These are phyloP conservation scores for Aquanectria penicillioides DNA, from an alignment of 2,329 filamentous ascomycete genomes.

Conservation along the genomic window DNA sequence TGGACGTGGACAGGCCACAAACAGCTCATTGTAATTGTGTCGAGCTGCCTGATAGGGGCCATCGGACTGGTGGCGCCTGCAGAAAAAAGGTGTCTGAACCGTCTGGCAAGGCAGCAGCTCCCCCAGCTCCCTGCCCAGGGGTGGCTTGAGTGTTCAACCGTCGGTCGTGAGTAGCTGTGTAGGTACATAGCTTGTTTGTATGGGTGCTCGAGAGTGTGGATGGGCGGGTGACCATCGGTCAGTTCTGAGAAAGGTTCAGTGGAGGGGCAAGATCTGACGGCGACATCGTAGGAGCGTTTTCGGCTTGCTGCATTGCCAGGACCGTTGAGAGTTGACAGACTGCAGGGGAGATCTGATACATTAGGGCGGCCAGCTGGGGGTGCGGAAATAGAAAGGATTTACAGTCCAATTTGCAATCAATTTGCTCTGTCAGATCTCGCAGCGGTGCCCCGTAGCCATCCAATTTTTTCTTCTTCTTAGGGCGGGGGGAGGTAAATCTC, in stretches of 20 bases:
- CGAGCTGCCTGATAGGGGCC: conserved; percentile 12
- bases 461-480: neutral
- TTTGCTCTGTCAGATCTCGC: conserved; percentile 30
- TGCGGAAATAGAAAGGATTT: conserved; percentile 33
- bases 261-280: conserved; percentile 19
- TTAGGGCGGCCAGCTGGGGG: conserved; percentile 19
- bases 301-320: conserved; percentile 34
- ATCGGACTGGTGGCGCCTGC: conserved; percentile 22
- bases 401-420: conserved; percentile 30
- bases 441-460: conserved; percentile 13
- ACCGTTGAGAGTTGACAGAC: conserved; percentile 38
- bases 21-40: conserved; percentile 14
- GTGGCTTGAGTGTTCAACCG: conserved; percentile 1
- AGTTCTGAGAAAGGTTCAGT: conserved; percentile 18
- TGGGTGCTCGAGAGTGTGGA: neutral
- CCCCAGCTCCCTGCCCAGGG: too few species aligned
- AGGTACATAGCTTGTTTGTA: neutral
- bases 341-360: conserved; percentile 37
- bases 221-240: conserved; percentile 21
- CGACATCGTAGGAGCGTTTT: conserved; percentile 25
- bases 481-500: conserved; percentile 16
- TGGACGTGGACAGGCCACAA: conserved; percentile 3
- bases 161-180: neutral
- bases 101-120: conserved; percentile 3
- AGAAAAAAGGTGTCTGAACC: conserved; percentile 8